Base-by-base conservation (phyloP, 2,329 filamentous ascomycete species). In the Myriosclerotinia duriaeana region DNA sequence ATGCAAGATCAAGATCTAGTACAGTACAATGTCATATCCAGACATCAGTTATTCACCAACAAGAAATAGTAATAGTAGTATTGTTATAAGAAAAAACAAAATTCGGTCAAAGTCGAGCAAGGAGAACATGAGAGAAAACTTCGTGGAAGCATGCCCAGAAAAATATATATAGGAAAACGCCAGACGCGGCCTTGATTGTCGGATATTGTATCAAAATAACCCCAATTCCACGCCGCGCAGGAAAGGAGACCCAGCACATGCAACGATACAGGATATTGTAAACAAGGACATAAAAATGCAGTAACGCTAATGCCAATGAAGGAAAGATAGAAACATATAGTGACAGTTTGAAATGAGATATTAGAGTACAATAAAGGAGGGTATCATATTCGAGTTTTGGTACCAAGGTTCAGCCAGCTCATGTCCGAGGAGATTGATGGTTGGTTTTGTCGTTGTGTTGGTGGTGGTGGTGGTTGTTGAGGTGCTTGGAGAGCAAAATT, bases 331-430 rank as follows among this genome's bases (percentile, higher is more conserved):
- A 55, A 46, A 69, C 48, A 42, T 54, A 63, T 62, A 53, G 40
- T 53, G 64, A 53, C 44, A 50, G 65, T 42, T 64, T 46, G 20
- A 7, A 65, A 53, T 60, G 58, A 8, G 50, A 56, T 36, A 59
- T 50, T 60, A 59, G 44, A 65, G 64, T 53, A 53, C 36, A 53
- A 36, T 40, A 36, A 65, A 17, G n/a, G 55, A 55, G 62, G 38
- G 26, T 60, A 30, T 73, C 68, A 74, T 69, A 73, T 69, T 53
- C 68, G 68, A 48, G 67, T 69, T 44, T 70, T 67, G 60, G 65
- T 70, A 50, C 87, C 87, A 22, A 93, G 81, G 74, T 93, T 92
- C 70, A 93, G 78, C 90, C 90, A 93, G 78, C 89, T 91, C 88
- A 93, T 91, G 76, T 93, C 90, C 61, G 83, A 82, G 22, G 62